Percentiles rank a stretch among this genome's conserved stretches.
Evolutionary conservation across 202 grass and related monocot species (phyloP).

Genomic region (Carex arenaria): DNA sequence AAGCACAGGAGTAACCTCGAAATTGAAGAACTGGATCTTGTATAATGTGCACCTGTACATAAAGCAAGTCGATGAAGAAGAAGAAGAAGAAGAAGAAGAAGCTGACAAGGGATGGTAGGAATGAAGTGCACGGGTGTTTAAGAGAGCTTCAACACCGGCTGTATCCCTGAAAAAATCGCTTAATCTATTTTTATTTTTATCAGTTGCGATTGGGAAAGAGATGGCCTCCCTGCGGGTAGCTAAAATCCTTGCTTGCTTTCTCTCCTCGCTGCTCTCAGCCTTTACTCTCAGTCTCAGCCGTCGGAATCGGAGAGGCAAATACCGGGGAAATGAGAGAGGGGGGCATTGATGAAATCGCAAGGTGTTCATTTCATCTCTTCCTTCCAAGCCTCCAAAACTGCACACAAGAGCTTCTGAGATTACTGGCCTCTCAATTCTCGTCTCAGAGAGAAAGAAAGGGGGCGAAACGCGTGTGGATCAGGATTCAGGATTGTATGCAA

Average conservation of each 20-base stretch:
- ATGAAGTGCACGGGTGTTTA: conserved; percentile 72
- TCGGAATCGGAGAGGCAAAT: background rate
- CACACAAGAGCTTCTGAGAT: background rate
- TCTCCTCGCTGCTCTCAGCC: background rate
- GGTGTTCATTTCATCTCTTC: conserved; percentile 11
- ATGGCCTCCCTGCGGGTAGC: conserved; percentile 49
- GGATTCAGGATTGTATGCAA: background rate
- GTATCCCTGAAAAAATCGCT: conserved; percentile 62
- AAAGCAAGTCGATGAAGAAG: background rate
- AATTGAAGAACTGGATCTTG: conserved; percentile 55
- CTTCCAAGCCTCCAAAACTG: too few relatives aligned
- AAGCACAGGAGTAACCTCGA: conserved; percentile 71
- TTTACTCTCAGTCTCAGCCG: background rate
- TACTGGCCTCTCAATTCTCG: background rate
- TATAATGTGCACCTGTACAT: conserved; percentile 54
- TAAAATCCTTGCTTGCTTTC: conserved; percentile 32
- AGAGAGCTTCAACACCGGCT: conserved; percentile 58
- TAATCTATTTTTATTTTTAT: conserved; percentile 17
- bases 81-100: too few relatives aligned
- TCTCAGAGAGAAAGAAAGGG: background rate
- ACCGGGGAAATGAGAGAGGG: background rate
- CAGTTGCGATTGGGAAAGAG: conserved; percentile 25
- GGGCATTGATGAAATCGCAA: background rate
- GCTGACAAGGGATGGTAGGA: conserved; percentile 43
- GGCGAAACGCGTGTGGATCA: background rate